phyloP scores from a whole-genome alignment of 768 basidiomycete species.

The Russula lepida region DNA sequence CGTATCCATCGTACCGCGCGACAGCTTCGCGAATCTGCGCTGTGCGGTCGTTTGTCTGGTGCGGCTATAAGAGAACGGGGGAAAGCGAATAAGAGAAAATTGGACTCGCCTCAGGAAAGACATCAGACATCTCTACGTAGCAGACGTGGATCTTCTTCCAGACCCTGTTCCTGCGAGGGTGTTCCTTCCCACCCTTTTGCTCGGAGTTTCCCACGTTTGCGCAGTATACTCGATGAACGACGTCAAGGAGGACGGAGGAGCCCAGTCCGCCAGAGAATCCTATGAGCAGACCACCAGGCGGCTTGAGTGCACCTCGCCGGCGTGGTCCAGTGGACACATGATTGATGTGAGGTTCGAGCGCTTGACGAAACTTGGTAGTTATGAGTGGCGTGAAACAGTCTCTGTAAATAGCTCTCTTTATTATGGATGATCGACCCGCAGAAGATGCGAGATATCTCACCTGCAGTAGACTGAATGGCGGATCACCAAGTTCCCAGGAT shows the following conservation, averaged over 20 bases:
- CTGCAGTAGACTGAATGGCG: slow-evolving; percentile 82
- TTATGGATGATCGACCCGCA: background rate
- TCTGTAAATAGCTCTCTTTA: slow-evolving; percentile 28
- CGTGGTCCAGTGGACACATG: slow-evolving; percentile 43
- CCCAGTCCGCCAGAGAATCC: slow-evolving; percentile 76
- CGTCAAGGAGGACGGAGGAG: slow-evolving; percentile 63
- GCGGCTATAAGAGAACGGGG: background rate
- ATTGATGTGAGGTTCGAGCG: slow-evolving; percentile 59
- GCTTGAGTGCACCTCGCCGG: slow-evolving; percentile 52
- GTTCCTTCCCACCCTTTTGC: slow-evolving; percentile 49
- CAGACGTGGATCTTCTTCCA: slow-evolving; percentile 58
- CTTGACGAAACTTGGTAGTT: slow-evolving; percentile 52
- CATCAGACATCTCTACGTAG: slow-evolving; percentile 61
- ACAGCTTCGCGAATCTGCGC: slow-evolving; percentile 43
- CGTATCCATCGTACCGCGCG: slow-evolving; percentile 40
- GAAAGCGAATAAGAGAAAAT: background rate
- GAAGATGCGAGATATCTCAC: slow-evolving; percentile 32
- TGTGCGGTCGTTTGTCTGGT: slow-evolving; percentile 47
- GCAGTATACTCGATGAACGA: slow-evolving; percentile 55
- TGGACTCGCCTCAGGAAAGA: slow-evolving; percentile 49
- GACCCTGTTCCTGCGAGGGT: slow-evolving; percentile 52
- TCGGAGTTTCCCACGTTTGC: slow-evolving; percentile 24
- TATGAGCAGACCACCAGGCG: slow-evolving; percentile 58
- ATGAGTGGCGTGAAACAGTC: slow-evolving; percentile 61
- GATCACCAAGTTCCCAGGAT: slow-evolving; percentile 58